Evolutionary conservation across 768 basidiomycete genomes (phyloP).

Genomic region (Termitomyces sp.): DNA sequence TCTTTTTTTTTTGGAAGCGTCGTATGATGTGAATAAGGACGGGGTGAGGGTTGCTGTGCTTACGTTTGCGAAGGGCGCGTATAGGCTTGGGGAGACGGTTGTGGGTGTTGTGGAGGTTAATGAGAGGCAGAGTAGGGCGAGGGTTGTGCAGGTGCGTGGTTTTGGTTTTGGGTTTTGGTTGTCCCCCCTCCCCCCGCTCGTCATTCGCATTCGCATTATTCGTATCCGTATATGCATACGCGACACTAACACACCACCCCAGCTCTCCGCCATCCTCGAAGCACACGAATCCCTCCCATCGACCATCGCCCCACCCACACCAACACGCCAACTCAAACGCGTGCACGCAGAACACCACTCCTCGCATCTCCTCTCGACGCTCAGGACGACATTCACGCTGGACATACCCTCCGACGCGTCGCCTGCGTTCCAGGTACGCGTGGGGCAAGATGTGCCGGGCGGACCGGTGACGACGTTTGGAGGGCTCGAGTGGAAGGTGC

Average conservation of each 20-base stretch:
- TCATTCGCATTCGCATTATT: too few relatives aligned
- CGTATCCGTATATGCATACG: not conserved
- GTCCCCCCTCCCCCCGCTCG: too few relatives aligned
- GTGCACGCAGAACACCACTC: constrained; percentile 87
- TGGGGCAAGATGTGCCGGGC: constrained; percentile 34
- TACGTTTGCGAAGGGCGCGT: constrained; percentile 90
- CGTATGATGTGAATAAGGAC: constrained; percentile 95
- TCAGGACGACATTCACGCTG: constrained; percentile 81
- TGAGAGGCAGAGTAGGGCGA: constrained; percentile 57
- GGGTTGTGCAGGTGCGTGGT: constrained; percentile 77
- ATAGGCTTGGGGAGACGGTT: constrained; percentile 90
- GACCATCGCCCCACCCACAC: constrained; percentile 46
- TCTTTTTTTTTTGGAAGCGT: constrained; percentile 47
- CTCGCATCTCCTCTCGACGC: constrained; percentile 67
- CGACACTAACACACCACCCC: not conserved
- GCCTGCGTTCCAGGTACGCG: constrained; percentile 75
- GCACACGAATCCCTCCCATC: constrained; percentile 82
- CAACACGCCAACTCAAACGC: constrained; percentile 58
- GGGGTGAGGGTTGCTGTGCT: constrained; percentile 86
- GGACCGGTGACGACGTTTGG: constrained; percentile 40
- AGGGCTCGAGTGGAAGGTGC: constrained; percentile 89
- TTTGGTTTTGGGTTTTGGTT: constrained; percentile 4
- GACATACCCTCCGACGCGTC: constrained; percentile 93
- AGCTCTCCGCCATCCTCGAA: constrained; percentile 90
- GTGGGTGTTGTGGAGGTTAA: constrained; percentile 89